phyloP scores from a whole-genome alignment of 495 filamentous ascomycete species.

The Podospora pseudoanserina region DNA sequence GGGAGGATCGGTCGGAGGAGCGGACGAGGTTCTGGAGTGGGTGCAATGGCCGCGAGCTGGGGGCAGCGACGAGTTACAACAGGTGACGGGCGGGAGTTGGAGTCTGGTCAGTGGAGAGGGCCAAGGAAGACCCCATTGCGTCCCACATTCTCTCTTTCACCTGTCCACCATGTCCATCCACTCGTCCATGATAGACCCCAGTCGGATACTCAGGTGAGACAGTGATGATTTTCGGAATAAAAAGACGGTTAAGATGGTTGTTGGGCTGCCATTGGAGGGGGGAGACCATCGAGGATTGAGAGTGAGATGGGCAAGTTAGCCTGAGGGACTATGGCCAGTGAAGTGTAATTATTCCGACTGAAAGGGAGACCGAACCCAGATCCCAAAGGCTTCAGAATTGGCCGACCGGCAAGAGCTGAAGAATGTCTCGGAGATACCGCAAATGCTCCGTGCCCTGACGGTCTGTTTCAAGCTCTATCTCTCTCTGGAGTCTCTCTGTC shows the following conservation, averaged over 20 bases:
- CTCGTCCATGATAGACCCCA: not conserved
- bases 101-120: conserved; percentile 19
- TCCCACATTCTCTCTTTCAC: conserved; percentile 2
- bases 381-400: not conserved
- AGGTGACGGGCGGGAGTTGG: conserved; percentile 16
- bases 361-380: not conserved
- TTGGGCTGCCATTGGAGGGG: not conserved
- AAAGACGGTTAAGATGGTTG: not conserved
- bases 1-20: conserved; percentile 22
- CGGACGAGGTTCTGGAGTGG: conserved; percentile 25
- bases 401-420: not conserved
- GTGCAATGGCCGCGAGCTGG: conserved; percentile 29
- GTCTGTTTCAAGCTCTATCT: not conserved
- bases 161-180: not conserved
- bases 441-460: not conserved
- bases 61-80: conserved; percentile 8
- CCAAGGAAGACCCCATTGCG: not conserved
- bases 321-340: not conserved
- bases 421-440: not conserved
- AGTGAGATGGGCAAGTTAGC: no score
- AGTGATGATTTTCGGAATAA: not conserved
- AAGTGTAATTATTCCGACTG: not conserved
- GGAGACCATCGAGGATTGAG: not conserved
- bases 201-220: not conserved
- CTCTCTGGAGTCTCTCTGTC: not conserved